These are phyloP conservation scores for Backusella mclennaniae DNA, from an alignment of 192 early-diverging fungal genomes.

Conservation along the genomic window DNA sequence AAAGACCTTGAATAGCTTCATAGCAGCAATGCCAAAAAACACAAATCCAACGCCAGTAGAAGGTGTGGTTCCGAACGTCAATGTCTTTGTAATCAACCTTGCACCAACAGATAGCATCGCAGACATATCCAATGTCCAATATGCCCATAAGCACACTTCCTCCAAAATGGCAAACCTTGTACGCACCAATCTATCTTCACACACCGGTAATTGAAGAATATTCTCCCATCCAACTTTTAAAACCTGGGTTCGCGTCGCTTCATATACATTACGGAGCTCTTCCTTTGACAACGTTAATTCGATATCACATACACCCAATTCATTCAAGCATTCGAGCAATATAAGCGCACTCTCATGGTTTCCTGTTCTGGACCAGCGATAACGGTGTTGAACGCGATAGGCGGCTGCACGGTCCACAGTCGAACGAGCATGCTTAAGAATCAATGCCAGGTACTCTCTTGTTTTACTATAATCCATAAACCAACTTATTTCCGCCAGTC, in stretches of 20 bases:
- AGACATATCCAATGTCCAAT: slow-evolving; percentile 18
- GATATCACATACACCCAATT: slow-evolving; percentile 25
- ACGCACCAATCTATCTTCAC: slow-evolving; percentile 18
- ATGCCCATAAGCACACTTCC: slow-evolving; percentile 32
- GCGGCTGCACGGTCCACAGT: slow-evolving; percentile 30
- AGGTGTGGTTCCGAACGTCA: slow-evolving; percentile 15
- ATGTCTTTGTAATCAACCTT: slow-evolving; percentile 13
- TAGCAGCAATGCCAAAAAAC: slow-evolving; percentile 32
- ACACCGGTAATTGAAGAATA: slow-evolving; percentile 16
- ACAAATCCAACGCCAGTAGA: slow-evolving; percentile 33
- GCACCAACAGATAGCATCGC: slow-evolving; percentile 17
- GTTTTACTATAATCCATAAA: slow-evolving; percentile 27
- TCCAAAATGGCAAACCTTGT: slow-evolving; percentile 27
- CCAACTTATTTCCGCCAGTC: slow-evolving; percentile 29
- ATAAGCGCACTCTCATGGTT: slow-evolving; percentile 13
- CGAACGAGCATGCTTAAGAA: slow-evolving; percentile 20
- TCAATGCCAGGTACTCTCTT: slow-evolving; percentile 10
- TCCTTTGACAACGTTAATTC: slow-evolving; percentile 4
- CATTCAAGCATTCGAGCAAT: slow-evolving; percentile 26
- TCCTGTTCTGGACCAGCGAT: slow-evolving; percentile 14
- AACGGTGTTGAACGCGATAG: slow-evolving; percentile 29
- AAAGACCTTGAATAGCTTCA: slow-evolving; percentile 20
- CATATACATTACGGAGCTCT: slow-evolving; percentile 9
- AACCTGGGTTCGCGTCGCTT: slow-evolving; percentile 9
- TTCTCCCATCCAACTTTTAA: slow-evolving; percentile 21